Conservation (phyloP, 2,329 filamentous ascomycete species). For the Trichophaea hybrida region DNA sequence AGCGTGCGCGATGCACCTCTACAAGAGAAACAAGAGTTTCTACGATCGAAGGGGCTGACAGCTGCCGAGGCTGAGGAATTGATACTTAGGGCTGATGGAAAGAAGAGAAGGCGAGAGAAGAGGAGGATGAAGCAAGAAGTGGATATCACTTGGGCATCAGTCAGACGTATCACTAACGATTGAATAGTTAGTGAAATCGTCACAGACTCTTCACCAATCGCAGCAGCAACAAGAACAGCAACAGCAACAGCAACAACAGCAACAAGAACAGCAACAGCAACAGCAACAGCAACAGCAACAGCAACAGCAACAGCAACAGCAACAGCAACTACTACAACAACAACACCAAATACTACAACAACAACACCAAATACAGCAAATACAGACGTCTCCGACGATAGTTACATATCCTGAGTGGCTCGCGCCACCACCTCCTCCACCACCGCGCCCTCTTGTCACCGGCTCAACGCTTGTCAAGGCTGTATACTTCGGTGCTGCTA, state of each 20-base stretch:
- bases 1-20: slow-evolving; percentile 52
- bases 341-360: not conserved
- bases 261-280: not conserved
- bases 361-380: not conserved
- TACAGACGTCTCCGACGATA: slow-evolving; percentile 31
- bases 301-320: too few relatives aligned
- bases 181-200: not conserved
- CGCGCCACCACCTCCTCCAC: slow-evolving; percentile 35
- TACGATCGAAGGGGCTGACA: slow-evolving; percentile 60
- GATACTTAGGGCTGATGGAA: slow-evolving; percentile 33
- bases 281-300: not conserved
- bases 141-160: not conserved
- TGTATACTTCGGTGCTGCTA: slow-evolving; percentile 43
- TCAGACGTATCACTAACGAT: not conserved
- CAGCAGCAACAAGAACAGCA: too few relatives aligned
- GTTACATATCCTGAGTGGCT: slow-evolving; percentile 59
- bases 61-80: slow-evolving; percentile 54
- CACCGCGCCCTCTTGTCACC: slow-evolving; percentile 49
- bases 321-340: too few relatives aligned
- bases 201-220: not conserved
- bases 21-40: slow-evolving; percentile 61
- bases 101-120: slow-evolving; percentile 7
- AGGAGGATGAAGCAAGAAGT: slow-evolving; percentile 9
- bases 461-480: slow-evolving; percentile 44
- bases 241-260: too few relatives aligned